Evolutionary conservation across 2,329 filamentous ascomycete genomes (phyloP).

Genomic region (Myriosclerotinia duriaeana): DNA sequence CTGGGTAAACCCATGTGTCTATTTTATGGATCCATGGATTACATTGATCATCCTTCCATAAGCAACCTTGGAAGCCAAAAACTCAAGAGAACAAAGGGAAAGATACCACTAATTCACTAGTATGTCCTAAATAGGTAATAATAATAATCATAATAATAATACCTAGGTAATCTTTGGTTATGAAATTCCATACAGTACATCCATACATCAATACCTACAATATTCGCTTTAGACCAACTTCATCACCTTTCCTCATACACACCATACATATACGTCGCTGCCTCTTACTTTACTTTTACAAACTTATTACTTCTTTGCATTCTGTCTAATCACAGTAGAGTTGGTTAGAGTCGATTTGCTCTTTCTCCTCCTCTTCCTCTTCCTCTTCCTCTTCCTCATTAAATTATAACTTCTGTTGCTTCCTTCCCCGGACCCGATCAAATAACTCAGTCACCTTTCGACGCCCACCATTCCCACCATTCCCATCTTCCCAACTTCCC

Average conservation of each 20-base stretch:
- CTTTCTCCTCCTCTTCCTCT: not conserved
- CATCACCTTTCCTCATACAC: not conserved
- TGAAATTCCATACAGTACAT: no score
- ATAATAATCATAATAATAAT: no score
- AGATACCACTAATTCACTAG: no score
- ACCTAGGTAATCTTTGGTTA: no score
- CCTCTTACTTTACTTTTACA: not conserved
- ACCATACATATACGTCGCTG: not conserved
- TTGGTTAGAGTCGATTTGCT: not conserved
- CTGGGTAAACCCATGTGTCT: not conserved
- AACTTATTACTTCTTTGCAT: not conserved
- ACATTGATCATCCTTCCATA: not conserved
- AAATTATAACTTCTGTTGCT: not conserved
- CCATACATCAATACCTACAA: no score
- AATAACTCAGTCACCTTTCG: constrained; percentile 19
- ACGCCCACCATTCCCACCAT: constrained; percentile 28
- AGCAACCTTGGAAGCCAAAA: not conserved
- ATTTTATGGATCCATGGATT: not conserved
- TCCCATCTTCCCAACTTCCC: constrained; percentile 29
- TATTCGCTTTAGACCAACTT: no score
- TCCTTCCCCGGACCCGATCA: constrained; percentile 14
- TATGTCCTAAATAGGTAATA: no score
- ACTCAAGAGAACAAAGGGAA: not conserved
- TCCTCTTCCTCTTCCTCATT: not conserved
- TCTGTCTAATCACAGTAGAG: constrained; percentile 1